These are phyloP conservation scores for Glycine latifolia DNA, from an alignment of 306 rosid genomes.

Conservation along the genomic window DNA sequence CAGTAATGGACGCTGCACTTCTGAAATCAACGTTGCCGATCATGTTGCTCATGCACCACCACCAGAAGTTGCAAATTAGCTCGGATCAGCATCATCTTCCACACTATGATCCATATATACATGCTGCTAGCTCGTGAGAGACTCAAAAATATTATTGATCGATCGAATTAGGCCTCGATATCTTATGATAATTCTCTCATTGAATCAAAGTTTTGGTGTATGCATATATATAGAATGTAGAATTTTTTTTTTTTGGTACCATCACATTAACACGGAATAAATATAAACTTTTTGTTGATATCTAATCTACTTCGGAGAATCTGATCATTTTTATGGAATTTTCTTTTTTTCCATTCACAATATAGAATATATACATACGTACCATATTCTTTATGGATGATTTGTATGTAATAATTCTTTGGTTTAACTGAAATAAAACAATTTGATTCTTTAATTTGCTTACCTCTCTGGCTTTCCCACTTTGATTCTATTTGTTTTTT, in stretches of 20 bases:
- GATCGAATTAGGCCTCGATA: neutral
- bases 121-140: neutral
- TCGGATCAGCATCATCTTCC: neutral
- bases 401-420: neutral
- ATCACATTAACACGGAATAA: too few species aligned
- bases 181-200: neutral
- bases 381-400: neutral
- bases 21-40: neutral
- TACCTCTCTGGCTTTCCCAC: neutral
- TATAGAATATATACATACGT: neutral
- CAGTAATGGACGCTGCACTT: constrained; percentile 42
- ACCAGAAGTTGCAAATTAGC: neutral
- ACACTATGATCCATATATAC: too few species aligned
- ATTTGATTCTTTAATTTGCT: constrained; percentile 31
- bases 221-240: neutral
- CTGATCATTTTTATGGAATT: too few species aligned
- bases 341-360: too few species aligned
- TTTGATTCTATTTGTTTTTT: neutral
- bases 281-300: too few species aligned
- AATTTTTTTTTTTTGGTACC: too few species aligned
- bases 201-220: neutral
- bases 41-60: constrained; percentile 19
- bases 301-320: too few species aligned
- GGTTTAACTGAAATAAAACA: neutral
- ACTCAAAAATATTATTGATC: neutral